phyloP scores from a whole-genome alignment of 805 yeast species.

The Wickerhamiella parazyma region DNA sequence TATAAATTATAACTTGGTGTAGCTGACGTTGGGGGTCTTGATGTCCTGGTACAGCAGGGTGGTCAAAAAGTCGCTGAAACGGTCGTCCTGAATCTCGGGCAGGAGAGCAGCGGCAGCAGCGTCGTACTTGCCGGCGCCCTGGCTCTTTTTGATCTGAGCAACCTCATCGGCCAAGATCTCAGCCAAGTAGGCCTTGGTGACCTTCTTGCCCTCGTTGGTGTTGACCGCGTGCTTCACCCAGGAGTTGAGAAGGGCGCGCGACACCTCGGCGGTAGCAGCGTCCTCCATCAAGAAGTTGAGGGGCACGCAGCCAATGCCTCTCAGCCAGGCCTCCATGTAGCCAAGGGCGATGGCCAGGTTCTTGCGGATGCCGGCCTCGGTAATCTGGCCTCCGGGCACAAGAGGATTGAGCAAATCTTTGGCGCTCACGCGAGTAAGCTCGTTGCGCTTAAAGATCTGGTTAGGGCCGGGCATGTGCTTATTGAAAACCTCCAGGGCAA shows the following conservation, averaged over 20 bases:
- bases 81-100: constrained; percentile 53
- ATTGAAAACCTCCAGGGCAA: constrained; percentile 55
- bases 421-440: constrained; percentile 38
- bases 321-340: constrained; percentile 62
- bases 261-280: constrained; percentile 70
- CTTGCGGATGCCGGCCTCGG: constrained; percentile 53
- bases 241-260: constrained; percentile 58
- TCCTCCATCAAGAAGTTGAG: constrained; percentile 67
- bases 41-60: constrained; percentile 47
- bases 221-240: constrained; percentile 54
- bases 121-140: constrained; percentile 37
- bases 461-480: constrained; percentile 65
- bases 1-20: constrained; percentile 19
- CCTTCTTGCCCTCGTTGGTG: constrained; percentile 41
- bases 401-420: constrained; percentile 48
- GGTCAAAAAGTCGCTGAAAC: constrained; percentile 53
- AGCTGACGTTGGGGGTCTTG: constrained; percentile 22
- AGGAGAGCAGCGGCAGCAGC: constrained; percentile 43
- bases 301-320: constrained; percentile 61
- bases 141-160: constrained; percentile 35
- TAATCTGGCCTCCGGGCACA: constrained; percentile 44
- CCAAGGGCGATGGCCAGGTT: constrained; percentile 52
- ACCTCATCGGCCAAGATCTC: constrained; percentile 43
- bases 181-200: constrained; percentile 39
- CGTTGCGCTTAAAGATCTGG: constrained; percentile 44